Conservation (phyloP, 2,329 filamentous ascomycete genomes). For the Paracorniculantispora psalliotae region DNA sequence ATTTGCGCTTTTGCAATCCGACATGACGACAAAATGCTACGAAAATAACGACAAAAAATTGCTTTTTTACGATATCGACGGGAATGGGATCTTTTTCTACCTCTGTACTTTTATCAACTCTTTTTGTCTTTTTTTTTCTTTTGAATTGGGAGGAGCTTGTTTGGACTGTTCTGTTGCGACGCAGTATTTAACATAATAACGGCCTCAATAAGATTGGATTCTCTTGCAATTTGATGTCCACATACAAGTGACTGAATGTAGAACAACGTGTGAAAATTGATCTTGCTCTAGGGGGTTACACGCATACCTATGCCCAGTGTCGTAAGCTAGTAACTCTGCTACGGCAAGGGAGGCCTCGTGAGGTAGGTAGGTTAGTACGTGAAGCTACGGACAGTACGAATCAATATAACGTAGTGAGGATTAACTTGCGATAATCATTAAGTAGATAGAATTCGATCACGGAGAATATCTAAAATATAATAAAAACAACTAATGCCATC, state of each 20-base stretch:
- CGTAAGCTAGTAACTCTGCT: no score
- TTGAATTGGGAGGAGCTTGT: neutral
- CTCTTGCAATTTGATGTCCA: neutral
- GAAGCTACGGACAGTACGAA: no score
- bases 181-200: neutral
- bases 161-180: neutral
- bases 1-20: neutral
- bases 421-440: no score
- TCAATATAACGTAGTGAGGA: no score
- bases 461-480: neutral
- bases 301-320: no score
- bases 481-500: neutral
- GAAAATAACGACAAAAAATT: neutral
- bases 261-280: neutral
- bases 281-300: no score
- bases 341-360: no score
- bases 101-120: slow-evolving; percentile 4
- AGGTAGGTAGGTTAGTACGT: no score
- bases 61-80: neutral
- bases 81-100: neutral
- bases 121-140: no score
- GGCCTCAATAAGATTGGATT: slow-evolving; percentile 10
- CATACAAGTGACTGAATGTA: neutral
- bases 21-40: neutral
- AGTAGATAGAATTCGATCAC: neutral